phyloP scores from a whole-genome alignment of 352 stramenopile species.

The Phytophthora foliorum region DNA sequence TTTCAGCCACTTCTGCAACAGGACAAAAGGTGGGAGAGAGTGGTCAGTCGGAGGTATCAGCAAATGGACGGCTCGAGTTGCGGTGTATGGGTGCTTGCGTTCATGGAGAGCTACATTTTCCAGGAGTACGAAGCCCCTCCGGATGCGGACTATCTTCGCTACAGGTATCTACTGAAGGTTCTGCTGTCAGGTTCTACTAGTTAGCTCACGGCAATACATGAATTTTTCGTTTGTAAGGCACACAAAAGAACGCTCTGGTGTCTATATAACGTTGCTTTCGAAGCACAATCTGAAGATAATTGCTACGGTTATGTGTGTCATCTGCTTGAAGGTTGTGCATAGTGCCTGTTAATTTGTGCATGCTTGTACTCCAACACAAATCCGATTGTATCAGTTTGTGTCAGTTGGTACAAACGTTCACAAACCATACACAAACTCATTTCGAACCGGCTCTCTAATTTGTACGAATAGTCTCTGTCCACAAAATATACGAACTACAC shows the following conservation, averaged over 20 bases:
- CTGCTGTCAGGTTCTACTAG: neutral
- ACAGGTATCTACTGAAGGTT: neutral
- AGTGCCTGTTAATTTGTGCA: neutral
- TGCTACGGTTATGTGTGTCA: neutral
- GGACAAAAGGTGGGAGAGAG: constrained; percentile 1
- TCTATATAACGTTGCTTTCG: neutral
- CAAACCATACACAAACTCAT: neutral
- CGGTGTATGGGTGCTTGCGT: constrained; percentile 2
- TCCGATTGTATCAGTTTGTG: neutral
- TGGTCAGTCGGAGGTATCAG: neutral
- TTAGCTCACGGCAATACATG: neutral
- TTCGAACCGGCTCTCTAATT: neutral
- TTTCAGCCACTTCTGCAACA: constrained; percentile 4
- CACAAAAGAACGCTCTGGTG: neutral
- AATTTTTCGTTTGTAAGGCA: neutral
- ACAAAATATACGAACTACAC: too few relatives aligned
- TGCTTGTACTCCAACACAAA: neutral
- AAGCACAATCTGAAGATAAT: neutral
- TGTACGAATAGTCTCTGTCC: too few relatives aligned
- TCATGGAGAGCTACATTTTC: constrained; percentile 7
- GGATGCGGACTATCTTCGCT: constrained; percentile 1
- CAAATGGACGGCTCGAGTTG: constrained; percentile 9
- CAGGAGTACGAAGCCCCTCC: neutral
- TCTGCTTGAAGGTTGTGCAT: neutral
- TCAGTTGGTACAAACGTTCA: neutral